Conservation (phyloP, 305 asterid genomes). For the Fraxinus velutina region DNA sequence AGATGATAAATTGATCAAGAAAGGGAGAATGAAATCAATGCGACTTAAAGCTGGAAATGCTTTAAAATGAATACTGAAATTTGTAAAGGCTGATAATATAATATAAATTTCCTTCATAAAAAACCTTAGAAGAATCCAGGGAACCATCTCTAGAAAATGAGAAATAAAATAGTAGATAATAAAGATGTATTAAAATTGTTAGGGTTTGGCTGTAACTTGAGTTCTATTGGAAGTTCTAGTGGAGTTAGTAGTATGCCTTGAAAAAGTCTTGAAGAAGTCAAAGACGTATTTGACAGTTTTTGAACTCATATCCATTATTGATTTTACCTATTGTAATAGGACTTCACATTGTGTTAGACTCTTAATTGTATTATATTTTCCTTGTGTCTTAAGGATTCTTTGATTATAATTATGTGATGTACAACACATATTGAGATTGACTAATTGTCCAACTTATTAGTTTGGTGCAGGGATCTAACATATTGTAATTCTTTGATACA, state of each 20-base stretch:
- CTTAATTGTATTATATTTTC: too few relatives aligned
- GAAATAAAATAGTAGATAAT: not conserved
- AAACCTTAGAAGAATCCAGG: not conserved
- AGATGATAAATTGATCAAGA: not conserved
- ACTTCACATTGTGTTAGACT: not conserved
- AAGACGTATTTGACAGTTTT: not conserved
- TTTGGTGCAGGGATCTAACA: not conserved
- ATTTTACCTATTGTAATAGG: not conserved
- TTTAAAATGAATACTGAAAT: not conserved
- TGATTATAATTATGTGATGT: not conserved
- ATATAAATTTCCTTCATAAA: not conserved
- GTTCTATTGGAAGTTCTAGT: too few relatives aligned
- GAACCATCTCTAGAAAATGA: constrained; percentile 14
- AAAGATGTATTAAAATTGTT: not conserved
- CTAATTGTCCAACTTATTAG: not conserved
- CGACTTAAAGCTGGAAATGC: not conserved
- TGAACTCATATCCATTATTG: not conserved
- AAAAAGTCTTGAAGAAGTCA: not conserved
- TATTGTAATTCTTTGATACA: not conserved
- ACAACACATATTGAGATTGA: not conserved
- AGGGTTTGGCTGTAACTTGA: not conserved
- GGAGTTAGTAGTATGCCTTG: not conserved
- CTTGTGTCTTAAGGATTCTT: not conserved
- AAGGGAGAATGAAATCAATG: not conserved
- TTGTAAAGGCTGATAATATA: constrained; percentile 1